Evolutionary conservation across 139 green algal species (phyloP).

Genomic region (Volvox africanus): DNA sequence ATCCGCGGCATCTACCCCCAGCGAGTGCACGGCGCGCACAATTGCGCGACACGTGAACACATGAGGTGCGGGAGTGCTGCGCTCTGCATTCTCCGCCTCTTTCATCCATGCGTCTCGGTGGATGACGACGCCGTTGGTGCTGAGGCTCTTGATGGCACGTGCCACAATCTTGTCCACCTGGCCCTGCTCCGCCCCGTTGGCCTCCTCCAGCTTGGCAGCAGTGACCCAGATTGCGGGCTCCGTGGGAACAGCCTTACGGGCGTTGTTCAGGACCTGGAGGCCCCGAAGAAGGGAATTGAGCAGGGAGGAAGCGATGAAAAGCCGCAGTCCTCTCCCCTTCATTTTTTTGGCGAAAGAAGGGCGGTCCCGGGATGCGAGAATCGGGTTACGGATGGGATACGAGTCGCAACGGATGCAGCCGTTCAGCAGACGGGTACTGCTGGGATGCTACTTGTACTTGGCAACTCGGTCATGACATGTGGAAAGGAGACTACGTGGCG

Average conservation of each 20-base stretch:
- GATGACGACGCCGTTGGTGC: slow-evolving; percentile 89
- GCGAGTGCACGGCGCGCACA: slow-evolving; percentile 79
- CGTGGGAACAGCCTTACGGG: slow-evolving; percentile 93
- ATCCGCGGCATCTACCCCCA: slow-evolving; percentile 94
- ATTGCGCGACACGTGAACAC: slow-evolving; percentile 85
- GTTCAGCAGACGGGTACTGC: too few relatives aligned
- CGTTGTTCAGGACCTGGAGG: slow-evolving; percentile 91
- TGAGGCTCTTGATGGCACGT: slow-evolving; percentile 77
- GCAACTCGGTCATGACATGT: too few relatives aligned
- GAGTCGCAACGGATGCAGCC: too few relatives aligned
- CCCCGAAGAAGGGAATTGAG: not conserved
- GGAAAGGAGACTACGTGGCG: too few relatives aligned
- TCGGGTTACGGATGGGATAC: too few relatives aligned
- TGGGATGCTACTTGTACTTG: too few relatives aligned
- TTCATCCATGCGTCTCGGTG: slow-evolving; percentile 92
- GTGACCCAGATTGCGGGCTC: slow-evolving; percentile 94
- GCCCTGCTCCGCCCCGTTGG: slow-evolving; percentile 84
- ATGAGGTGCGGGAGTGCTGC: slow-evolving; percentile 67
- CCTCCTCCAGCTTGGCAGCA: slow-evolving; percentile 97
- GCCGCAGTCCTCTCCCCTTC: too few relatives aligned
- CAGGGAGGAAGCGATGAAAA: too few relatives aligned
- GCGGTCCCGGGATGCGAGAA: too few relatives aligned
- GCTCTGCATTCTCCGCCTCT: slow-evolving; percentile 88
- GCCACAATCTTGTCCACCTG: slow-evolving; percentile 65
- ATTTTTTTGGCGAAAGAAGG: too few relatives aligned